These are phyloP conservation scores for Eucalyptus camaldulensis DNA, from an alignment of 345 rosid genomes.

Conservation along the genomic window DNA sequence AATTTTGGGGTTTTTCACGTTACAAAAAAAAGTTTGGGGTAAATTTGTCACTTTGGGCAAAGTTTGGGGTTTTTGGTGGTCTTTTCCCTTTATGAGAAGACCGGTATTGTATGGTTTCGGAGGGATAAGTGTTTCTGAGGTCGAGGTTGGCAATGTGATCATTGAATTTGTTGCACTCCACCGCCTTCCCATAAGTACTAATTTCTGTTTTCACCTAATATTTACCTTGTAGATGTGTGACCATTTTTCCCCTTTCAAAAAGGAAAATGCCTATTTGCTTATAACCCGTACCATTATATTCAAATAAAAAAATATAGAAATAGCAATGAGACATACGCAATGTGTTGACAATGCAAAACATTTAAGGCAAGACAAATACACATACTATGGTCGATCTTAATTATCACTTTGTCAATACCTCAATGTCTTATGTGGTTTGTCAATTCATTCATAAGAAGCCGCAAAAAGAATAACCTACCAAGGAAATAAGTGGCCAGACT, in stretches of 20 bases:
- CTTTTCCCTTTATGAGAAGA: too few species aligned
- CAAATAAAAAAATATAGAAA: neutral
- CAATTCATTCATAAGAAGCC: neutral
- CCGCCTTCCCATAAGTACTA: neutral
- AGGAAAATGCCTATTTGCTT: neutral
- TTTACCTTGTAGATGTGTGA: neutral
- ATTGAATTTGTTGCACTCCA: neutral
- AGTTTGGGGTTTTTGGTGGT: too few species aligned
- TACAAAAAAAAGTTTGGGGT: too few species aligned
- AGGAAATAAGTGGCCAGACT: neutral
- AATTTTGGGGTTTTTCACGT: too few species aligned
- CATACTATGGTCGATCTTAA: neutral
- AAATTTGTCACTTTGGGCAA: too few species aligned
- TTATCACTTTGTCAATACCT: neutral
- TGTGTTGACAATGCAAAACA: neutral
- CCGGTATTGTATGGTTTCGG: fast-evolving
- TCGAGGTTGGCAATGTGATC: too few species aligned
- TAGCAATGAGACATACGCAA: neutral
- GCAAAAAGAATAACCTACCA: neutral
- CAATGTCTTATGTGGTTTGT: neutral
- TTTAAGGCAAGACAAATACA: neutral
- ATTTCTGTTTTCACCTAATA: neutral
- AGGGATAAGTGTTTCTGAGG: too few species aligned
- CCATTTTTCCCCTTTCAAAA: neutral
- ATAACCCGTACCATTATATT: neutral